Conservation (phyloP, 495 filamentous ascomycete species). For the Platismatia glauca region DNA sequence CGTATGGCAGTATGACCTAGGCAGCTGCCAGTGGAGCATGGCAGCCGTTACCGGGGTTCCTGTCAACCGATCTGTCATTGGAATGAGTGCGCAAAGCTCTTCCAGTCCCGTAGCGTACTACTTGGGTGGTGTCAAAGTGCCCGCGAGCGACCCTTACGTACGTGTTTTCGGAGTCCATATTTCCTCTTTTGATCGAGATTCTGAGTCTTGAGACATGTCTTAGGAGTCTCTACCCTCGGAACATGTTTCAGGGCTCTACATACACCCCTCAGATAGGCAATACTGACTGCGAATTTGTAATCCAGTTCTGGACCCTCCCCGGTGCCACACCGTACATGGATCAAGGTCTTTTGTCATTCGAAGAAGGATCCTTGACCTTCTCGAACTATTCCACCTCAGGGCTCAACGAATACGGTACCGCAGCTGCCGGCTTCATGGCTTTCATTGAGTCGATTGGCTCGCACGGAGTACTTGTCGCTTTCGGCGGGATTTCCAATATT, state of each 20-base stretch:
- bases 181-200: no score
- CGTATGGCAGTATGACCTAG: constrained; percentile 14
- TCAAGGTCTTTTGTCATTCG: constrained; percentile 13
- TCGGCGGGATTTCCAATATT: constrained; percentile 16
- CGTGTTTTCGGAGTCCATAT: no score
- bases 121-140: constrained; percentile 9
- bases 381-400: constrained; percentile 9
- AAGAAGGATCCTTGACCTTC: constrained; percentile 8
- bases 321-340: constrained; percentile 13
- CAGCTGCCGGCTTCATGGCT: constrained; percentile 9
- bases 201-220: no score
- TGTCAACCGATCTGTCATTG: constrained; percentile 6
- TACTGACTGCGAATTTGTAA: no score
- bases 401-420: constrained; percentile 15
- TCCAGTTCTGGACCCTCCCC: constrained; percentile 5
- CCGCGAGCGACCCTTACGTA: constrained; percentile 10
- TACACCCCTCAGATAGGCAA: no score
- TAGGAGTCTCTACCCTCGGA: no score
- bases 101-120: constrained; percentile 7
- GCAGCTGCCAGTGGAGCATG: constrained; percentile 5
- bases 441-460: constrained; percentile 11
- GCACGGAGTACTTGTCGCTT: constrained; percentile 12
- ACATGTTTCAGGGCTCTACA: no score
- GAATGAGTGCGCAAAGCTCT: constrained; percentile 4
- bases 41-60: constrained; percentile 6